Evolutionary conservation across 305 asterid genomes (phyloP), one percentile per base, ranked within the genome.

Genomic region (Fraxinus albicans): DNA sequence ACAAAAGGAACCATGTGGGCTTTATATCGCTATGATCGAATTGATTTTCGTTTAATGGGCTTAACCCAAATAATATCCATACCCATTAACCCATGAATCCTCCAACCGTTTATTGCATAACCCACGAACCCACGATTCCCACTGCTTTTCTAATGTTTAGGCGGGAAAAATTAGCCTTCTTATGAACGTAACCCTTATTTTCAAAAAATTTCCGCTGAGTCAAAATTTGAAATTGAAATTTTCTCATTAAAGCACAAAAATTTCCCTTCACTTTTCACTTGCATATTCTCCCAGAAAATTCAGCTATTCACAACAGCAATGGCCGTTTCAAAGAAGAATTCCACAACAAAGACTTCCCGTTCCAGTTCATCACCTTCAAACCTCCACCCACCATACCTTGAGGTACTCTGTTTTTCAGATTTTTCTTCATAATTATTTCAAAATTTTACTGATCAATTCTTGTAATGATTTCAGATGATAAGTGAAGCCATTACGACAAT

Each of bases 401-500:
- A 86, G 90, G 92, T 86, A 12, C 50, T 58, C 25, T 12, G 0
- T 1, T 17, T 40, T 79, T 21, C 80, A 1, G 9, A 34, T 13
- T 19, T 0, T 17, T 33, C 7, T 42, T 23, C 42, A 76, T 12
- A 8, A 12, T 23, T 33, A 29, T 19, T 9, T 10, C 34, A 23
- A 50, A 13, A 3, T 25, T 72, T 9, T 3, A 29, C 9, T 3
- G 9, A 9, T 15, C 3, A 21, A 21, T 15, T 7, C 8, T n/a
- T 15, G 33, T 25, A 6, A 65, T 19, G 69, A 35, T 25, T 17
- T 27, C 74, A 89, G 94, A 89, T 90, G 93, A 85, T 90, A 55
- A 82, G 82, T 12, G 93, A 91, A 76, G 95, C 95, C 13, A 87
- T 92, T 29, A 86, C 87, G 6, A 44, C 91, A 0, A 83, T 90